These are phyloP conservation scores for Populus deltoides DNA, from an alignment of 345 rosid genomes.

Conservation along the genomic window DNA sequence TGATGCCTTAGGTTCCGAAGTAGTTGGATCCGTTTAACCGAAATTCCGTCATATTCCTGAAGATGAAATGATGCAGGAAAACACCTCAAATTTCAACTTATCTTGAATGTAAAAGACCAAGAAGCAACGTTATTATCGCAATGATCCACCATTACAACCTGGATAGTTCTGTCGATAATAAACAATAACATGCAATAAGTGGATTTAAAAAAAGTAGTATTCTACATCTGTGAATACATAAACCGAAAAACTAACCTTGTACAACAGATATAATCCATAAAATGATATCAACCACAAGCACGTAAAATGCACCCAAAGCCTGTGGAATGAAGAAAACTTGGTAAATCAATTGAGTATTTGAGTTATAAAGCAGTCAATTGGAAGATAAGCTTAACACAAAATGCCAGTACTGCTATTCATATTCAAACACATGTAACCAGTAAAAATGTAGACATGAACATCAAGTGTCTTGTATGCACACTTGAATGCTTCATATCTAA, in stretches of 20 bases:
- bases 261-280: slow-evolving; percentile 59
- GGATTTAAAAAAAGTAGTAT: no score
- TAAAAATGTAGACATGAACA: no score
- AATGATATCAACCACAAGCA: slow-evolving; percentile 80
- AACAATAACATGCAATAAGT: no score
- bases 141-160: slow-evolving; percentile 8
- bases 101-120: slow-evolving; percentile 14
- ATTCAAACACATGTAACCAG: no score
- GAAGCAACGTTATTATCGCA: slow-evolving; percentile 3
- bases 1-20: slow-evolving; percentile 49
- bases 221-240: background rate
- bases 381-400: no score
- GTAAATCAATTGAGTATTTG: background rate
- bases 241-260: slow-evolving; percentile 48
- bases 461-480: no score
- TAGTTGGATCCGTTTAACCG: slow-evolving; percentile 56
- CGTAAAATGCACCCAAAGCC: slow-evolving; percentile 92
- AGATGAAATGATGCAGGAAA: slow-evolving; percentile 34
- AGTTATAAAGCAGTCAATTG: no score
- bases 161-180: background rate
- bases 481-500: no score
- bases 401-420: no score
- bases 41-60: slow-evolving; percentile 75
- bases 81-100: slow-evolving; percentile 26
- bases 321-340: slow-evolving; percentile 15